phyloP scores from a whole-genome alignment of 2,329 filamentous ascomycete species.

The Calonectria ilicicola region DNA sequence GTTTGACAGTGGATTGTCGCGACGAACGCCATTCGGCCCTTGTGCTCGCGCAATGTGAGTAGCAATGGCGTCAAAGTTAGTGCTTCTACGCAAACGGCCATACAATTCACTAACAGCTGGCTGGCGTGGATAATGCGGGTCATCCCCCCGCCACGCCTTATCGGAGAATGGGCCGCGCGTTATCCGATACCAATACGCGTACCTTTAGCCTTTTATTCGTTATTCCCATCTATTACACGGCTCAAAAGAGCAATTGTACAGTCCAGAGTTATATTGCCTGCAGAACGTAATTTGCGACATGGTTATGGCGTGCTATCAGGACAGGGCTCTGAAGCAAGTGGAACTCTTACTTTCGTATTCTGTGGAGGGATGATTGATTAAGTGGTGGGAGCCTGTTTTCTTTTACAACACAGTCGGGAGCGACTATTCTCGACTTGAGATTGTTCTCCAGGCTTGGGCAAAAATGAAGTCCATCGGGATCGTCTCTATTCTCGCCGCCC shows the following conservation, averaged over 20 bases:
- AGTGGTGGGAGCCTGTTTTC: neutral
- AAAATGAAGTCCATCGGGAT: constrained; percentile 12
- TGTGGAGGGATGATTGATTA: neutral
- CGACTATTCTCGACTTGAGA: neutral
- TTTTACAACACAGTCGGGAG: neutral
- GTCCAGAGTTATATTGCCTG: constrained; percentile 9
- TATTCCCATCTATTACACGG: neutral
- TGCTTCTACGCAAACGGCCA: rapidly evolving
- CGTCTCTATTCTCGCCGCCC: constrained; percentile 1
- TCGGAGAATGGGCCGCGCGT: constrained; percentile 17
- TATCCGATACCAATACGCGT: neutral
- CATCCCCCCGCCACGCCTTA: neutral
- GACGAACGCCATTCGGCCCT: constrained; percentile 14
- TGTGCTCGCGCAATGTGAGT: constrained; percentile 28
- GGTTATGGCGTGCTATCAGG: constrained; percentile 22
- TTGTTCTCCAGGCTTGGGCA: neutral
- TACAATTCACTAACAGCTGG: constrained; percentile 30
- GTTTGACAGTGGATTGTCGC: neutral
- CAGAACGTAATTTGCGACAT: constrained; percentile 14
- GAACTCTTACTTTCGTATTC: neutral
- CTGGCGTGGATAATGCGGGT: neutral
- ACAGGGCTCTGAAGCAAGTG: neutral
- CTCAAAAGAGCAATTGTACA: neutral
- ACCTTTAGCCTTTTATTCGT: neutral
- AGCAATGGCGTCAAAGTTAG: constrained; percentile 40